Evolutionary conservation across 2,329 filamentous ascomycete species (phyloP), one percentile per base, ranked within the genome.

Genomic region (Chrysosporium keratinophilum): DNA sequence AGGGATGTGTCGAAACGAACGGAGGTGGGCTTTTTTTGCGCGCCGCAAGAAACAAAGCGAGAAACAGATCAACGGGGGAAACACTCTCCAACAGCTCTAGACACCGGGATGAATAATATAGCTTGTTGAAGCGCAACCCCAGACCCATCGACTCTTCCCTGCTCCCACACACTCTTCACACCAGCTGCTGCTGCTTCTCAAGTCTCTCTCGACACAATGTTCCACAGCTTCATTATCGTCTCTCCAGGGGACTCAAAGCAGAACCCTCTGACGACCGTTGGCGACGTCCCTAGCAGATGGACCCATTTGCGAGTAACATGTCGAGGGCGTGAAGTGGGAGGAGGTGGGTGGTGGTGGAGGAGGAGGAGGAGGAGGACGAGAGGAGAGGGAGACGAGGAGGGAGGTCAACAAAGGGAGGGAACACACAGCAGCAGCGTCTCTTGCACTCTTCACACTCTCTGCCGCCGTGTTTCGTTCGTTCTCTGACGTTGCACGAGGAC

Each of bases 401-500:
- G 12, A 17, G 40, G 14, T 12, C 28, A 19, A 49, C 46, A 39
- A 31, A 49, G 46, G 46, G 42, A 31, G 7, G 33, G n/a, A n/a
- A n/a, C n/a, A n/a, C n/a, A n/a, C 10, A 4, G n/a, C 35, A 5
- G 35, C n/a, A n/a, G 35, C n/a, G 35, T n/a, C n/a, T 12, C 11
- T 2, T n/a, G 10, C n/a, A 3, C 35, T 37, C 35, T 12, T 37
- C 35, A 3, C 35, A 5, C 3, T n/a, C 35, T n/a, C 10, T 17
- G 11, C 10, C 15, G 11, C 12, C 12, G n/a, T 44, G 15, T 44
- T 14, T 15, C 19, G 12, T 12, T 28, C 23, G 23, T 28, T 28
- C 17, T 33, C 45, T 45, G 50, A 52, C 50, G 51, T 48, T 54
- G 43, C 53, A 42, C 46, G 48, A 42, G 41, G 15, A 33, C 15